phyloP scores from a whole-genome alignment of 2,329 filamentous ascomycete species.

The Furcasterigmium sp. region DNA sequence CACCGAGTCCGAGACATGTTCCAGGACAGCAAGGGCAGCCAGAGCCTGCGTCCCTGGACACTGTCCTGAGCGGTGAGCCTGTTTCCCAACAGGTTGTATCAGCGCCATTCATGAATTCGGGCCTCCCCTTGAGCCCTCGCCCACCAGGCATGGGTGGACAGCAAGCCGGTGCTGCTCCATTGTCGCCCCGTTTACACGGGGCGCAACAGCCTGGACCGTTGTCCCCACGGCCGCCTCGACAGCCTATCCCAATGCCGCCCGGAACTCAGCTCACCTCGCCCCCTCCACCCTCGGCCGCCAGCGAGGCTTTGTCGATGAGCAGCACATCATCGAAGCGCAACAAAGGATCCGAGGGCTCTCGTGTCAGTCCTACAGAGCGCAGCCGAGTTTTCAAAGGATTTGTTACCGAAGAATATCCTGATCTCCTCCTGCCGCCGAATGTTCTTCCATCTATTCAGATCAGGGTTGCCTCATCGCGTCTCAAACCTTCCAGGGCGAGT shows the following conservation, averaged over 20 bases:
- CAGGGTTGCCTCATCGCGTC: constrained; percentile 86
- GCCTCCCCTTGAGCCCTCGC: constrained; percentile 55
- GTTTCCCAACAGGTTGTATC: constrained; percentile 20
- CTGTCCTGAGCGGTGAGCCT: constrained; percentile 37
- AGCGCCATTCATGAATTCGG: constrained; percentile 50
- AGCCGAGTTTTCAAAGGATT: constrained; percentile 68
- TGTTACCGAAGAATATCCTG: constrained; percentile 80
- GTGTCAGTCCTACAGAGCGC: constrained; percentile 34
- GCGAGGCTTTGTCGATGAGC: constrained; percentile 24
- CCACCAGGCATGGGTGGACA: constrained; percentile 30
- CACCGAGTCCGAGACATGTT: constrained; percentile 29
- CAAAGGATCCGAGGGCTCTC: constrained; percentile 23
- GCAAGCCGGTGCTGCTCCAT: constrained; percentile 44
- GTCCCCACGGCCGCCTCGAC: constrained; percentile 68
- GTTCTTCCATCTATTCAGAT: constrained; percentile 81
- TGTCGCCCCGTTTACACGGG: constrained; percentile 55
- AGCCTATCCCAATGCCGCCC: constrained; percentile 67
- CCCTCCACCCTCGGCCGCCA: constrained; percentile 8
- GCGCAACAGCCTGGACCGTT: constrained; percentile 47
- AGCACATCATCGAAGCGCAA: constrained; percentile 27
- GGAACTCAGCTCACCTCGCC: constrained; percentile 62
- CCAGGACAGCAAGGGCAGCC: constrained; percentile 27
- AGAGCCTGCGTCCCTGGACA: constrained; percentile 46
- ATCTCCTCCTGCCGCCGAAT: constrained; percentile 80
- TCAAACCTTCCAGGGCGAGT: constrained; percentile 86